These are phyloP conservation scores for Ganoderma meredithae DNA, from an alignment of 1,284 basidiomycete species.

Conservation along the genomic window DNA sequence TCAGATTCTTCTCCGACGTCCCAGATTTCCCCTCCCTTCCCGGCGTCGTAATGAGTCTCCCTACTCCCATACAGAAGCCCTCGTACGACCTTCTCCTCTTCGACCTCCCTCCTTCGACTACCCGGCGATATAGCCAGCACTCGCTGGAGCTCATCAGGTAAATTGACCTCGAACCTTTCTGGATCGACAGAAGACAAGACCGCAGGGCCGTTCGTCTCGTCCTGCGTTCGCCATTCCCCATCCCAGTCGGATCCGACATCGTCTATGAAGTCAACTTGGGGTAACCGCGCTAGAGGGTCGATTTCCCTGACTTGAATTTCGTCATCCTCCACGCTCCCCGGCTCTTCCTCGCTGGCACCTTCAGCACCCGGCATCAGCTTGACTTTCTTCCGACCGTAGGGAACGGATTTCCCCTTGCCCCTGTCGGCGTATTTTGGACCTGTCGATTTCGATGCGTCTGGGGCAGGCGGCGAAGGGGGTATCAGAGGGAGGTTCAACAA, in stretches of 20 bases:
- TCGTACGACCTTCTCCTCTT: conserved; percentile 64
- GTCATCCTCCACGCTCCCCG: conserved; percentile 45
- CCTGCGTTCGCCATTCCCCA: conserved; percentile 25
- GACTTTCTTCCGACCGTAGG: conserved; percentile 49
- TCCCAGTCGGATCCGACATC: conserved; percentile 42
- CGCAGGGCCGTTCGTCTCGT: conserved; percentile 16
- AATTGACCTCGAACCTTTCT: conserved; percentile 57
- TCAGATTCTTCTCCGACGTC: conserved; percentile 69
- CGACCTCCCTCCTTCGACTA: conserved; percentile 44
- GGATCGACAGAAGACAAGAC: conserved; percentile 32
- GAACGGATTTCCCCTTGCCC: conserved; percentile 44
- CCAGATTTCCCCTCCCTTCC: conserved; percentile 77
- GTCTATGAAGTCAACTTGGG: conserved; percentile 12
- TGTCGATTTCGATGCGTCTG: conserved; percentile 38
- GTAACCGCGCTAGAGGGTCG: conserved; percentile 38
- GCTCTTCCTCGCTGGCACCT: conserved; percentile 40
- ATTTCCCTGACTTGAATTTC: conserved; percentile 42
- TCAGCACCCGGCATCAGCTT: conserved; percentile 40
- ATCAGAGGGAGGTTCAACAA: conserved; percentile 38
- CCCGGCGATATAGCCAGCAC: conserved; percentile 65
- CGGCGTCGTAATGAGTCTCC: conserved; percentile 62
- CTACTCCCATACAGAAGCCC: conserved; percentile 66
- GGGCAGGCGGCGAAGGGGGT: conserved; percentile 72
- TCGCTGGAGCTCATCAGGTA: conserved; percentile 70
- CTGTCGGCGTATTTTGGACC: conserved; percentile 44